Evolutionary conservation across 2,329 filamentous ascomycete species (phyloP), one percentile per base, ranked within the genome.

Genomic region (Ophiocordyceps camponoti-leonardi): DNA sequence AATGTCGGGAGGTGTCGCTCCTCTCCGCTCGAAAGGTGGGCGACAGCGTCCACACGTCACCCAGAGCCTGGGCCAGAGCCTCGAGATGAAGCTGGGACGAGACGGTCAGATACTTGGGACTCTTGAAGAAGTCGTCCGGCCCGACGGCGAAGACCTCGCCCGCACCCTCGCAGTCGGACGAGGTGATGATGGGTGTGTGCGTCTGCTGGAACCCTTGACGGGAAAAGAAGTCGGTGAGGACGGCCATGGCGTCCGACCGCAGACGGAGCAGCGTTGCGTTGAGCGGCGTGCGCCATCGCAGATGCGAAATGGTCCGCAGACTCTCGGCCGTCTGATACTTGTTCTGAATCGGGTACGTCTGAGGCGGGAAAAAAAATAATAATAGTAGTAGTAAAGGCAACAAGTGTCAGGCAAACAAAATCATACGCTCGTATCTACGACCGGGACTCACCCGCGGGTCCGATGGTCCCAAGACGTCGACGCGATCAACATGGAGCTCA

Each of bases 71-170:
- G 0, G 88, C 81, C 47, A 95, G 74, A 4, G 92, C 87, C 67
- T 98, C 92, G 1, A 98, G 74, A 59, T 98, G 92, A 44, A 98
- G 72, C 63, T 98, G 92, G 40, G 85, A 82, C 20, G 92, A 98
- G 16, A 98, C 92, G 1, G 90, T 96, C 31, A 96, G 74, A 60
- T 95, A 96, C 63, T 95, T 95, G n/a, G 82, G 77, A 19, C 78
- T 70, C 28, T 79, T 77, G 63, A 96, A 98, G 66, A 94, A 96
- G 45, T 53, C 57, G n/a, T 55, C 62, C 13, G 75, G 68, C 19
- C 68, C 59, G 35, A 96, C 68, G 11, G 78, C 77, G 56, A 98
- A 98, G 18, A 93, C 90, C 59, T 96, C 88, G 0, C 92, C 92
- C 2, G 88, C 92, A 4, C 92, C 92, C 66, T 98, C 92, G 57